phyloP scores from a whole-genome alignment of 1,139 yeast genomes.

The Candida buenavistaensis region DNA sequence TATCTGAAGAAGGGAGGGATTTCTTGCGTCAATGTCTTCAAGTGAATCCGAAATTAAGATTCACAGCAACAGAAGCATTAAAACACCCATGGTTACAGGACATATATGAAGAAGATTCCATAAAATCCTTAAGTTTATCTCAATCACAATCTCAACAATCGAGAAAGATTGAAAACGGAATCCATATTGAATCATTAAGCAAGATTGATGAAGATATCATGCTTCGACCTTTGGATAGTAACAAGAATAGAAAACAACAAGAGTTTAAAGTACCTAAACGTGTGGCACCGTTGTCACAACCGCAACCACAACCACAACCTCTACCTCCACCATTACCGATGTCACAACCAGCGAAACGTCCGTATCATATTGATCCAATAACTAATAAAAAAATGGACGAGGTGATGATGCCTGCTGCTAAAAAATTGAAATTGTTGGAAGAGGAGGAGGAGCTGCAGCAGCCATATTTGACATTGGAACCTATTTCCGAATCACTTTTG shows the following conservation, averaged over 20 bases:
- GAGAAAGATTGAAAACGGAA: constrained; percentile 52
- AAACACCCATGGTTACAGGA: constrained; percentile 63
- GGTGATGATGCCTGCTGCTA: constrained; percentile 9
- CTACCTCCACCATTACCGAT: constrained; percentile 46
- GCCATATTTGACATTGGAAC: constrained; percentile 30
- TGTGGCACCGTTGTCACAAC: constrained; percentile 31
- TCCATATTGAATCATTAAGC: constrained; percentile 41
- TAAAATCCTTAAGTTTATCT: constrained; percentile 56
- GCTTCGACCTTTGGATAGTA: constrained; percentile 44
- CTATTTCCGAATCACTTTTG: constrained; percentile 29
- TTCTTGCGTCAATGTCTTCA: constrained; percentile 69
- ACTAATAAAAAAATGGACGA: constrained; percentile 7
- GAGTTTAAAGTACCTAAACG: constrained; percentile 47
- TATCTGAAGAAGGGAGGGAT: constrained; percentile 64
- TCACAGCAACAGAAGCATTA: constrained; percentile 72
- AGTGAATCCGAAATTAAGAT: constrained; percentile 69
- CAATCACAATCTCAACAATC: constrained; percentile 70
- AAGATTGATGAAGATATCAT: constrained; percentile 46
- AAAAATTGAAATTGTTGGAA: constrained; percentile 7
- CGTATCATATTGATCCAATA: constrained; percentile 8
- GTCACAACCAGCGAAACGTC: constrained; percentile 25
- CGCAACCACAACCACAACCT: constrained; percentile 32
- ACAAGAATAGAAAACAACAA: constrained; percentile 23
- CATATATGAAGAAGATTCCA: constrained; percentile 30
- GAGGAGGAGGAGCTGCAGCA: no score